Base-by-base conservation (phyloP, 495 filamentous ascomycete genomes). In the Talaromyces thailandensis region DNA sequence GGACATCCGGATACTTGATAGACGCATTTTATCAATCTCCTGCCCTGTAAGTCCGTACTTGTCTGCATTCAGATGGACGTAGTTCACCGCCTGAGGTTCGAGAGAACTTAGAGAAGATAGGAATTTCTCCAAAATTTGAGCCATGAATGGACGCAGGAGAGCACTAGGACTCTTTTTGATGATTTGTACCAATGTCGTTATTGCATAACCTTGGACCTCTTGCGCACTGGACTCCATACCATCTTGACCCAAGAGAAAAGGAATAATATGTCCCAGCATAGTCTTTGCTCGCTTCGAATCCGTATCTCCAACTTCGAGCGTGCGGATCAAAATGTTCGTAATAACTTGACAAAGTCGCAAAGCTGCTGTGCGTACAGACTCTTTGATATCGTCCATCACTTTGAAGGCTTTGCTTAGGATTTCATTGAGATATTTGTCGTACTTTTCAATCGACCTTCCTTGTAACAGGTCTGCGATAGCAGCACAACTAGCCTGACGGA, bases 381-480 rank as follows among this genome's bases (percentile, higher is more conserved):
- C 88, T 73, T 98, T 98, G 66, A 96, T 94, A 71, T 98, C 94
- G 71, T 98, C 94, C 14, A 96, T 67, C 3, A 83, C 74, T 66
- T 89, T 93, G 73, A 97, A 89, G 2, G 89, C 84, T 25, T 86
- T 82, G 7, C 81, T 77, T 86, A 93, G 96, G 62, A 97, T 93
- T 37, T 91, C 82, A 60, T 86, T 83, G 53, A 96, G 84, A 66
- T 96, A 93, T 48, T 84, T 82, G 64, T 92, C 86, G 68, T 96
- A 97, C 70, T 85, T 88, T 28, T 85, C 82, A 26, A 93, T 85
- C 6, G 84, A 84, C 11, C 86, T 77, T 1, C 90, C 90, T 63
- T 89, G 86, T 23, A 96, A 77, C 5, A 98, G 80, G 71, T 98
- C 93, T 4, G 88, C 85, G 64, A 98, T 87, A 40, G 94, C 94